phyloP scores from a whole-genome alignment of 2,329 filamentous ascomycete species.

The Emmonsiellopsis sp. region DNA sequence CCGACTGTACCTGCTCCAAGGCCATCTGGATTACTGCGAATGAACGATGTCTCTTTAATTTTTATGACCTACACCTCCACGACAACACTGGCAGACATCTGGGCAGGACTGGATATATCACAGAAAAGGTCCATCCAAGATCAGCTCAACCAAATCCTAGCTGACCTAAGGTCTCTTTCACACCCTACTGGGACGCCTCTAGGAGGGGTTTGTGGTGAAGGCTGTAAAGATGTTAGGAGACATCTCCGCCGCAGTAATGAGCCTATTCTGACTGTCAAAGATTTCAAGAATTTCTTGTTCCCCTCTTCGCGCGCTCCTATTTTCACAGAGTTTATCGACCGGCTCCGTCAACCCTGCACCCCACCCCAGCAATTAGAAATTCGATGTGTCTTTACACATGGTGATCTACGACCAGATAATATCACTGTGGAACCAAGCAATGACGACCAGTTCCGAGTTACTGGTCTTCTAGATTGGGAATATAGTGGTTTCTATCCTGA shows the following conservation, averaged over 20 bases:
- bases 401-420: conserved; percentile 20
- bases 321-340: conserved; percentile 10
- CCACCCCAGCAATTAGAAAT: conserved; percentile 2
- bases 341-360: conserved; percentile 8
- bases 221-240: conserved; percentile 18
- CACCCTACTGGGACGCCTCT: conserved; percentile 10
- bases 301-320: conserved; percentile 9
- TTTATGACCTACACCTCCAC: conserved; percentile 15
- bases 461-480: conserved; percentile 21
- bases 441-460: conserved; percentile 11
- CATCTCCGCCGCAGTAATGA: conserved; percentile 13
- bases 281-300: conserved; percentile 17
- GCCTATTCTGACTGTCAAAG: conserved; percentile 11
- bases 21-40: conserved; percentile 13
- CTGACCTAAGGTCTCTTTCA: conserved; percentile 13
- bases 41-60: conserved; percentile 13
- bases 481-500: conserved; percentile 21
- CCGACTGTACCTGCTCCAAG: conserved; percentile 14
- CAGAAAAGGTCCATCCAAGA: conserved; percentile 15
- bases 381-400: conserved; percentile 18
- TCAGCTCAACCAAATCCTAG: conserved; percentile 14
- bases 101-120: conserved; percentile 8
- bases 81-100: conserved; percentile 12
- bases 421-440: conserved; percentile 15
- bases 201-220: conserved; percentile 17